Base-by-base conservation (phyloP, 2,329 filamentous ascomycete genomes). In the Neofusicoccum cordaticola region DNA sequence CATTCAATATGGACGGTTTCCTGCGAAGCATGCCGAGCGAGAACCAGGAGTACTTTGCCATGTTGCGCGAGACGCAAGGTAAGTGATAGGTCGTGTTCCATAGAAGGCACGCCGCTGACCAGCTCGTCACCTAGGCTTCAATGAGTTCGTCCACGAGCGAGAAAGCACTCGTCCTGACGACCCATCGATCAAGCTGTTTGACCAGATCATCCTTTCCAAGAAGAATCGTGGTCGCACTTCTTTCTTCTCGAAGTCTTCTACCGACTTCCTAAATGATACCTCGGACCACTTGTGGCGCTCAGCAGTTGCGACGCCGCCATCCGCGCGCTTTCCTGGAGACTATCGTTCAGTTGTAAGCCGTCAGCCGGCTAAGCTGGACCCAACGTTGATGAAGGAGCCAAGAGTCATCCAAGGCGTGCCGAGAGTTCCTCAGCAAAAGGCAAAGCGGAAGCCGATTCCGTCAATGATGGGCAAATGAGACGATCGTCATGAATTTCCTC, bases 381-480 rank as follows among this genome's bases (percentile, higher is more conserved):
- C 89, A 3, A 86, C 88, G 13, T 82, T 97, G 52, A 97, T 98
- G 92, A 92, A 92, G 75, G 93, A 97, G 78, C 93, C 93, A 35
- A 86, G 93, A 65, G 88, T 91, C 67, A 94, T 97, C 44, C 92
- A 96, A 75, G 93, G 93, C 41, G 88, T 93, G n/a, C 93, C 93
- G 34, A 79, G 85, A 65, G 81, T 86, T 15, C 82, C 83, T 60
- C 76, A 77, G 66, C 75, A 75, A n/a, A 79, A 81, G 68, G 79
- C 81, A 27, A 79, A 79, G 63, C 74, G 82, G 41, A 84, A 83
- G 70, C 81, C 81, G 2, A 81, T 83, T 53, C 80, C 81, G 8
- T 77, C 74, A 11, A 75, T 77, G 75, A 69, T 78, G 27, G 75
- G 75, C 31, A 64, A 58, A 64, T 64, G 63, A 64, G 56, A 60